Base-by-base conservation (phyloP, 2,329 filamentous ascomycete genomes). In the Beauveria caledonica region DNA sequence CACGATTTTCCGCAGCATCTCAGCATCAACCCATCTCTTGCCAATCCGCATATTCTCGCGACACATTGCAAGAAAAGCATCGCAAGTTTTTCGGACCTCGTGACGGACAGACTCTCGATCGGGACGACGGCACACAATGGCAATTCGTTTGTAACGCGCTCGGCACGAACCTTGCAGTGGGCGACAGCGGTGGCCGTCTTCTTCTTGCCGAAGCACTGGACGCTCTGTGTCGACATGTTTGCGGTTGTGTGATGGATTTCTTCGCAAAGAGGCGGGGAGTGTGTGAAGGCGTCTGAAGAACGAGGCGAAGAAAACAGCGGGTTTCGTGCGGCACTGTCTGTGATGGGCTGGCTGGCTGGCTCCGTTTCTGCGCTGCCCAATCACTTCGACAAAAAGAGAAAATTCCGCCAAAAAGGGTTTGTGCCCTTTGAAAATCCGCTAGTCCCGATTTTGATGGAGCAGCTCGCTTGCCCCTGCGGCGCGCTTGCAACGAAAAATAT, bases 201-300 rank as follows among this genome's bases (percentile, higher is more conserved):
- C 86, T 92, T 92, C 88, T 97, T 97, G 88, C 92, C 92, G 89
- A 97, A 97, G 89, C 92, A 96, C 86, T 96, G 92, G 74, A 92
- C 89, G 80, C 86, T 89, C 81, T 89, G 87, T 72, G 84, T 81
- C 73, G 89, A 87, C 86, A 91, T 90, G 56, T 54, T 56, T 62
- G 57, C 60, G 56, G 54, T 57, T 48, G 13, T 57, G 54, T 57
- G 54, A 57, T 57, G 54, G 54, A 15, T 15, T 39, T 58, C 46
- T 58, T 53, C 39, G 58, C 39, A 46, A 53, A 60, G 19, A 21
- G 58, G 27, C 27, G 46, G 50, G 58, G 48, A 39, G 48, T 50
- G 48, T 57, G 50, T 53, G 29, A 57, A n/a, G 54, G 54, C 54
- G 54, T 48, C 54, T 25, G 3, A n/a, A 23, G 53, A 54, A 33